phyloP scores from a whole-genome alignment of 164 flowering plant genomes.

The Macadamia tetraphylla region DNA sequence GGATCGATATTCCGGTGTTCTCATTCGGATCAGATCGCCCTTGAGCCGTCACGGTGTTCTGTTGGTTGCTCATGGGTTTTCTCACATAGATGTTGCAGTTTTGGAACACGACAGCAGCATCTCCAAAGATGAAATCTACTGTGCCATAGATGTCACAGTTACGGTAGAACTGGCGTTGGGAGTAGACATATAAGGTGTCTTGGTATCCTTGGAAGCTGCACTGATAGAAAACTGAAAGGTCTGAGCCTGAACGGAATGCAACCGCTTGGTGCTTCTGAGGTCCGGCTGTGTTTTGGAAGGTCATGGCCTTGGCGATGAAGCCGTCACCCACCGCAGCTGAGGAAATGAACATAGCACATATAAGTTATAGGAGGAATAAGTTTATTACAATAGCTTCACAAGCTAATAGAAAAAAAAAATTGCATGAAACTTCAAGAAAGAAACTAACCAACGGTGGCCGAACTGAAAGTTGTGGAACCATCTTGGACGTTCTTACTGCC shows the following conservation, averaged over 20 bases:
- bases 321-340: conserved; percentile 45
- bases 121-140: conserved; percentile 57
- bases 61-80: conserved; percentile 32
- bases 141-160: conserved; percentile 55
- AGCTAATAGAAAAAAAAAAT: too few relatives aligned
- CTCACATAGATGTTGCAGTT: conserved; percentile 42
- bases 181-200: conserved; percentile 51
- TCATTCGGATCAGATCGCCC: conserved; percentile 39
- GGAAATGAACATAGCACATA: not conserved
- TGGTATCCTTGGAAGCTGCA: conserved; percentile 64
- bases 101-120: conserved; percentile 43
- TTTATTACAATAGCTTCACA: too few relatives aligned
- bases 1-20: conserved; percentile 52
- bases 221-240: conserved; percentile 39
- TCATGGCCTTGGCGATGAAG: conserved; percentile 47
- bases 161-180: conserved; percentile 58
- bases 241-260: conserved; percentile 48
- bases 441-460: conserved; percentile 65
- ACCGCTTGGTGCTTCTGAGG: conserved; percentile 59
- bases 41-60: conserved; percentile 56
- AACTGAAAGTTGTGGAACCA: conserved; percentile 58
- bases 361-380: not conserved
- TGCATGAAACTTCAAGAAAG: too few relatives aligned
- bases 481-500: conserved; percentile 34
- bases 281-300: conserved; percentile 63